These are phyloP conservation scores for Ustilago curta DNA, from an alignment of 1,284 basidiomycete species.

Conservation along the genomic window DNA sequence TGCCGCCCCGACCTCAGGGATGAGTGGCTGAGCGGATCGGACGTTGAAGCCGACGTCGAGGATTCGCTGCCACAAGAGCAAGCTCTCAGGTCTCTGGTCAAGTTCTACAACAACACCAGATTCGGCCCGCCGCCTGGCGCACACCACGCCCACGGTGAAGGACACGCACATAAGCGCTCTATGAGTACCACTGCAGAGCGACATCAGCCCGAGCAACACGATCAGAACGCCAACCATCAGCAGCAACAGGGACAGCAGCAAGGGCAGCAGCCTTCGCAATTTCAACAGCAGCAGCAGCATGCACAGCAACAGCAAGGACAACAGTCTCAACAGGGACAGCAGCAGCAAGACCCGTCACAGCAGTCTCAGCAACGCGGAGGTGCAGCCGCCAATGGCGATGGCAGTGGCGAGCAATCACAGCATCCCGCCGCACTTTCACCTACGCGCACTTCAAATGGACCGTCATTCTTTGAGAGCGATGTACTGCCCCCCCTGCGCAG, in stretches of 20 bases:
- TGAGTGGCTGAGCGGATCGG: conserved; percentile 94
- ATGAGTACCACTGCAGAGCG: conserved; percentile 48
- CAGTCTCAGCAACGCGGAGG: conserved; percentile 16
- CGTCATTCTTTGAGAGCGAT: conserved; percentile 70
- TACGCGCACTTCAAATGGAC: conserved; percentile 24
- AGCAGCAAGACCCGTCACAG: conserved; percentile 11
- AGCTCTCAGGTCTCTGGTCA: conserved; percentile 91
- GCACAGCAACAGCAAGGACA: conserved; percentile 22
- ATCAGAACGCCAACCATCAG: background rate
- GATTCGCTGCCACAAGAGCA: conserved; percentile 86
- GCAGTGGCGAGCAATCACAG: conserved; percentile 8
- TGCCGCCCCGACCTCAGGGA: conserved; percentile 95
- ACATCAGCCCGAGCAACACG: conserved; percentile 18
- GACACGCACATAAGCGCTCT: conserved; percentile 50
- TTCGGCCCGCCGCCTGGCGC: conserved; percentile 44
- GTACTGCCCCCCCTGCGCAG: conserved; percentile 72
- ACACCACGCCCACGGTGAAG: conserved; percentile 39
- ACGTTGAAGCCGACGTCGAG: conserved; percentile 88
- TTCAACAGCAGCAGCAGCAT: conserved; percentile 15
- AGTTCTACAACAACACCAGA: conserved; percentile 77
- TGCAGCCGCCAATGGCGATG: conserved; percentile 7
- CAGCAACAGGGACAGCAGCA: conserved; percentile 12
- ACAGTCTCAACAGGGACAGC: conserved; percentile 13
- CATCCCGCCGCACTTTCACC: conserved; percentile 38
- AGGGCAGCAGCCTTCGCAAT: conserved; percentile 14